These are phyloP conservation scores for Pezicula rhizophila DNA, from an alignment of 2,329 filamentous ascomycete species.

Conservation along the genomic window DNA sequence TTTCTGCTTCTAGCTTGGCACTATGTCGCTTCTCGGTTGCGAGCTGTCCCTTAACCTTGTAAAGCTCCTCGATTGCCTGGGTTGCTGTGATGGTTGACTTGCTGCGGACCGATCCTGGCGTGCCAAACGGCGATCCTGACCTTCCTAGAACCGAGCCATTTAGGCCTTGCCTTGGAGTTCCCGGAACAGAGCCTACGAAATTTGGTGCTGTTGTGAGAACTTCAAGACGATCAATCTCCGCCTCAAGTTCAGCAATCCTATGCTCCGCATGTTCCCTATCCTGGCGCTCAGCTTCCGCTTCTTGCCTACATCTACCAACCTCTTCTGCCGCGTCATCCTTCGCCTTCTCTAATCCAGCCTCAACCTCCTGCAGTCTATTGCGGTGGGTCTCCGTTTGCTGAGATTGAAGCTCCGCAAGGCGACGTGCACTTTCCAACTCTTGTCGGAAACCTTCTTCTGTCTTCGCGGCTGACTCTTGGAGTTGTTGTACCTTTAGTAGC, in stretches of 20 bases:
- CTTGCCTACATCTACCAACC: conserved; percentile 45
- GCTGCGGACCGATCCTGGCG: conserved; percentile 49
- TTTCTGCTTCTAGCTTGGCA: conserved; percentile 65
- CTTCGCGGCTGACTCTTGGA: conserved; percentile 75
- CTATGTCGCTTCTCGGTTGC: conserved; percentile 68
- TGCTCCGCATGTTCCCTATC: conserved; percentile 57
- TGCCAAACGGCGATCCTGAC: conserved; percentile 55
- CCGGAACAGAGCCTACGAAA: conserved; percentile 43
- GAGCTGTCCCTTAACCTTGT: conserved; percentile 65
- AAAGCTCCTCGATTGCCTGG: conserved; percentile 58
- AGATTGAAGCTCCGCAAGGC: conserved; percentile 76
- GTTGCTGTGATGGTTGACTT: conserved; percentile 53
- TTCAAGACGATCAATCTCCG: conserved; percentile 54
- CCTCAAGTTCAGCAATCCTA: conserved; percentile 59
- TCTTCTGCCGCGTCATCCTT: conserved; percentile 58
- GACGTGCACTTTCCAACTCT: conserved; percentile 74
- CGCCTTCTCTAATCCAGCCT: conserved; percentile 51
- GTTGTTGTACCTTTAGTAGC: conserved; percentile 72
- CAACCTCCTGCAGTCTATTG: conserved; percentile 63
- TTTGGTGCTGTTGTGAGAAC: conserved; percentile 38
- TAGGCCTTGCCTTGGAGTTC: conserved; percentile 45
- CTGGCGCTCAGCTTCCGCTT: conserved; percentile 48
- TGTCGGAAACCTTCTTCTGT: conserved; percentile 82
- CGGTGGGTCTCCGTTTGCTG: conserved; percentile 69
- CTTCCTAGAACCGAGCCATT: conserved; percentile 50